Base-by-base conservation (phyloP, 2,329 filamentous ascomycete species). In the Fusarium metavorans region DNA sequence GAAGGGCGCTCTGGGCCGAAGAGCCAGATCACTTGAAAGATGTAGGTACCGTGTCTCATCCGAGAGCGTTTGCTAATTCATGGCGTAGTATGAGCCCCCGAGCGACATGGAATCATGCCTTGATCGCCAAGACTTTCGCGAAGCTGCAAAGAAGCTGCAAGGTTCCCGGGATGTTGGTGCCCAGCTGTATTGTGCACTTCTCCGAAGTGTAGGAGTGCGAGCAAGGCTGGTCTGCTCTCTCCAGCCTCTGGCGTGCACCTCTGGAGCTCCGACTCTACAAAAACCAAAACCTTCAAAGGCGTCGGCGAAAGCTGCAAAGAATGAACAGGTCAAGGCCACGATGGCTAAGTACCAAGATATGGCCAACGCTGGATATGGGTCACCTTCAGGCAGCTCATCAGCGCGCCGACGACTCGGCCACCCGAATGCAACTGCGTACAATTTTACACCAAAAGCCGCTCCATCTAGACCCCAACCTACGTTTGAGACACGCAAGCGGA, bases 111-210 rank as follows among this genome's bases (percentile, higher is more conserved):
- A 97, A 77, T 87, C 90, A 1, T 89, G 91, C 23, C 83, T 93
- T 58, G 93, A 95, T 32, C 92, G 89, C 68, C 84, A 87, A 1
- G 94, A 97, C 73, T 98, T 98, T 77, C 87, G 88, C 5, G 86
- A 87, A 41, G 92, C 93, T 34, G 94, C 95, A 1, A 88, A 86
- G 69, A 89, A 84, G 6, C 83, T 97, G 20, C 86, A 91, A 73
- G 97, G 96, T 1, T 98, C 96, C 10, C 91, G 95, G 73, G 97
- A 99, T 81, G 88, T 97, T 11, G 97, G 95, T 1, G 94, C 95
- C 2, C 95, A 98, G 81, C 82, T 99, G 0, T 98, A 97, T 78
- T 98, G 97, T 81, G 93, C 95, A 4, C 83, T 98, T 35, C 87
- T 99, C 5, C 92, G 97, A 20, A 90, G 91, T n/a, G 91, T 89